Percentiles rank a stretch among this genome's conserved stretches.
phyloP scores from a whole-genome alignment of 1,284 basidiomycete species.

The Cyathus pygmaeus region DNA sequence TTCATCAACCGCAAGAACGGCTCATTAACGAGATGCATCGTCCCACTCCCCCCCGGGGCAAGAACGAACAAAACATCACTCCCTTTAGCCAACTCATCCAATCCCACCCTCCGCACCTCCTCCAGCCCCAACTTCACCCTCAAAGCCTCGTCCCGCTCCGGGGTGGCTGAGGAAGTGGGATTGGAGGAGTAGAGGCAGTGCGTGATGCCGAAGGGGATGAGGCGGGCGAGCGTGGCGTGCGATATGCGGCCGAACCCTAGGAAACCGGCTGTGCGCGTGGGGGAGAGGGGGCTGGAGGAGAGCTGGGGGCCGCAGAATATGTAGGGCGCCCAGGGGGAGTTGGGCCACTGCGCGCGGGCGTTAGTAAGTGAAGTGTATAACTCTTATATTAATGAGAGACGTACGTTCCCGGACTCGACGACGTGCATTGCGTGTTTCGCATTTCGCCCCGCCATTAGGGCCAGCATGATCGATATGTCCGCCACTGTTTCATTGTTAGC shows the following conservation, averaged over 20 bases:
- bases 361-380: background rate
- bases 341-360: constrained; percentile 58
- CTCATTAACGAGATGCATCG: constrained; percentile 79
- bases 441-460: constrained; percentile 89
- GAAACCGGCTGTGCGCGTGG: constrained; percentile 83
- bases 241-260: constrained; percentile 95
- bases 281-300: constrained; percentile 62
- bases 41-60: constrained; percentile 80
- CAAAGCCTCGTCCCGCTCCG: constrained; percentile 64
- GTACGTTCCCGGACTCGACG: constrained; percentile 74
- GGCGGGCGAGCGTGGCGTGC: constrained; percentile 79
- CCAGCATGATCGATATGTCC: constrained; percentile 88
- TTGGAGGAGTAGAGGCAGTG: constrained; percentile 73
- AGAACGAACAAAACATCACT: constrained; percentile 88
- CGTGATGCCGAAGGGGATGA: constrained; percentile 82
- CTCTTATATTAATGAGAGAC: constrained; percentile 18
- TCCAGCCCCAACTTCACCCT: constrained; percentile 56
- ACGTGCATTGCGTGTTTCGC: constrained; percentile 71
- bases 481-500: too few species aligned
- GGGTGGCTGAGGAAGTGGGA: constrained; percentile 57
- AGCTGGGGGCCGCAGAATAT: constrained; percentile 83
- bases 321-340: constrained; percentile 84
- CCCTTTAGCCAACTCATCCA: constrained; percentile 74
- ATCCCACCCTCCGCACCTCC: constrained; percentile 67
- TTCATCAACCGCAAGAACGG: constrained; percentile 87